Evolutionary conservation across 768 basidiomycete species (phyloP).

Genomic region (Boletellus ananas): DNA sequence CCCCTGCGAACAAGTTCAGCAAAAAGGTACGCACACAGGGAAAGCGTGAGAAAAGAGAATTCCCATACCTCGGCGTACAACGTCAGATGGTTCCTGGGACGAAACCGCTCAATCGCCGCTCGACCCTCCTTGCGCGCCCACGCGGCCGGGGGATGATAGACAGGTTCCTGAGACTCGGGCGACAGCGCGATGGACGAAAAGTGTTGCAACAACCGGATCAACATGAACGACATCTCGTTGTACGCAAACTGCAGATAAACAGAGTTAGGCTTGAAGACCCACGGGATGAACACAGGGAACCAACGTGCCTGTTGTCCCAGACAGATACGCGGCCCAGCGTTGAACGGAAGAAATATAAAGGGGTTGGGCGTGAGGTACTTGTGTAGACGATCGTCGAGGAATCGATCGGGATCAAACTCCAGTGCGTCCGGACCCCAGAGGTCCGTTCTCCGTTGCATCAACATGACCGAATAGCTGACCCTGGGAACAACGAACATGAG

Average conservation of each 20-base stretch:
- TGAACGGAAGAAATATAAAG: conserved; percentile 41
- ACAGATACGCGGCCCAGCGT: conserved; percentile 39
- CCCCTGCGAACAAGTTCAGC: conserved; percentile 27
- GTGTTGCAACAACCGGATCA: conserved; percentile 28
- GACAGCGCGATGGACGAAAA: conserved; percentile 23
- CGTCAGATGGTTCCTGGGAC: conserved; percentile 29
- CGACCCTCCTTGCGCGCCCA: conserved; percentile 28
- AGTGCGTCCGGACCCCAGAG: conserved; percentile 38
- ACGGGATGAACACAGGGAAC: background rate
- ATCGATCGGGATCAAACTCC: conserved; percentile 40
- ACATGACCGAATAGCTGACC: conserved; percentile 26
- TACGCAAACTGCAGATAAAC: conserved; percentile 29
- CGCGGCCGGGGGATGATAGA: conserved; percentile 22
- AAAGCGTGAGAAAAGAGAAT: background rate
- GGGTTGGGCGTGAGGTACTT: conserved; percentile 38
- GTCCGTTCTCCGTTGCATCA: conserved; percentile 35
- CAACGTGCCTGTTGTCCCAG: conserved; percentile 34
- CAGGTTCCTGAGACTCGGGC: conserved; percentile 28
- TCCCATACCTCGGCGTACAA: conserved; percentile 36
- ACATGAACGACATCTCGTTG: conserved; percentile 33
- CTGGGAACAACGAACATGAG: conserved; percentile 9
- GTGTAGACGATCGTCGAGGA: conserved; percentile 35
- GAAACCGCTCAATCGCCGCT: conserved; percentile 23
- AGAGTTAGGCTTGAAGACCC: no score
- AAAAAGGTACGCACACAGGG: no score